Evolutionary conservation across 1,284 basidiomycete species (phyloP), one percentile per base, ranked within the genome.

Genomic region (Filobasidium uniguttulatum): DNA sequence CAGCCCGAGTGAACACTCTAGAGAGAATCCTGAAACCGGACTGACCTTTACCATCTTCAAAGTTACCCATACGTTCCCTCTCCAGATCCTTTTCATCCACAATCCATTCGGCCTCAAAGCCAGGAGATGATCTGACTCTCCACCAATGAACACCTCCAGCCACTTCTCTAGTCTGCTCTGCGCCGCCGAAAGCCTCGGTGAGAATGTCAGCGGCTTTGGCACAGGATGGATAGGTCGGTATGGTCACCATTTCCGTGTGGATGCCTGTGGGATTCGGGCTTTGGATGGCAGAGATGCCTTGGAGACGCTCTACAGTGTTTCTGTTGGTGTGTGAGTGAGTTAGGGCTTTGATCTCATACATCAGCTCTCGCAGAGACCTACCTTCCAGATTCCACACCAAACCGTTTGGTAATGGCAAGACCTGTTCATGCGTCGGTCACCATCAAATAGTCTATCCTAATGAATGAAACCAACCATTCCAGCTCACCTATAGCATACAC

Each of bases 121-220:
- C 62, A 72, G 71, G 52, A 79, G 66, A 61, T n/a, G 82, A 81
- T 30, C 87, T 79, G 17, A 89, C 83, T 65, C 91, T 90, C 93
- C 91, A 97, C 90, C 93, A 97, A 61, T 89, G 89, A 6, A 80
- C 80, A 1, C 91, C 93, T 15, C 91, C 91, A 1, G 90, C 81
- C 23, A 90, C 64, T 48, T 76, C 76, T 56, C 79, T 77, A 8
- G 85, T 78, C 46, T 75, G 72, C 29, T 83, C 82, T 56, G 84
- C 78, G 7, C 90, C 88, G 0, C 93, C 91, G 10, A 98, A 74
- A 1, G 81, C 88, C 52, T 78, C 72, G 49, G 91, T 80, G 38
- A 98, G 75, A 55, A 79, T 69, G 5, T 72, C 68, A 1, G 93
- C 88, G 0, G 93, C 87, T 25, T 82, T 73, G 44, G 85, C 77